A percentile compares a stretch with the other conserved stretches of the same genome.
Evolutionary conservation across 2,329 filamentous ascomycete genomes (phyloP).

Genomic region (Geosmithia morbida): DNA sequence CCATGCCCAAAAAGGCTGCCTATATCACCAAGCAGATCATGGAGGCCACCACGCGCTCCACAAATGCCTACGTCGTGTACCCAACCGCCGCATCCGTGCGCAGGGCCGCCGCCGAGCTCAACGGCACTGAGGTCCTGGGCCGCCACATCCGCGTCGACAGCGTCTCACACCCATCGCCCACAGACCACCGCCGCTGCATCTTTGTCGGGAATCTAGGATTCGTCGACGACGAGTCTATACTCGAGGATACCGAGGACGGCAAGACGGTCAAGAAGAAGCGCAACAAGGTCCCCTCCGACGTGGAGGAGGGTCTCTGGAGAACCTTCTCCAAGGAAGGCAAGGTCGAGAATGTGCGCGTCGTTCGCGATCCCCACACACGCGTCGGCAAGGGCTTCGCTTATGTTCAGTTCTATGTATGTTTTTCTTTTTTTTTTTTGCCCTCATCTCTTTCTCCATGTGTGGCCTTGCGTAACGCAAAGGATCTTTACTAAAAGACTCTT

Average conservation of each 20-base stretch:
- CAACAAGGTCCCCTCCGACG: slow-evolving; percentile 62
- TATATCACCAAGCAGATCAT: slow-evolving; percentile 85
- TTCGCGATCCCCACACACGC: slow-evolving; percentile 77
- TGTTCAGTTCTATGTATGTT: slow-evolving; percentile 70
- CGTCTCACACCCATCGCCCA: slow-evolving; percentile 71
- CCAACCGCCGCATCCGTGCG: slow-evolving; percentile 60
- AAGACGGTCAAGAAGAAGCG: slow-evolving; percentile 58
- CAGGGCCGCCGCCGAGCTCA: slow-evolving; percentile 61
- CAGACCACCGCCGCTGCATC: slow-evolving; percentile 78
- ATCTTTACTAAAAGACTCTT: too few relatives aligned
- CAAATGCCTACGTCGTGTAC: slow-evolving; percentile 91
- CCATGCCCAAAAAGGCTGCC: slow-evolving; percentile 84
- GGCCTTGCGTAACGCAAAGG: too few relatives aligned
- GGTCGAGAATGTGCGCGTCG: slow-evolving; percentile 85
- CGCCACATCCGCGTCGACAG: slow-evolving; percentile 85
- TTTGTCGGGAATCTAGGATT: slow-evolving; percentile 96
- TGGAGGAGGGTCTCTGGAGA: slow-evolving; percentile 87
- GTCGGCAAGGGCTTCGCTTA: slow-evolving; percentile 97
- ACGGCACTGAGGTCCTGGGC: slow-evolving; percentile 70
- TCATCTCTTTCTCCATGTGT: background rate
- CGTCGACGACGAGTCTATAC: slow-evolving; percentile 74
- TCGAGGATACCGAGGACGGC: slow-evolving; percentile 49
- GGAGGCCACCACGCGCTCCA: slow-evolving; percentile 79
- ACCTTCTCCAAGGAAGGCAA: slow-evolving; percentile 62
- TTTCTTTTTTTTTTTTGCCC: background rate